Percentiles rank a stretch among this genome's conserved stretches.
phyloP scores from a whole-genome alignment of 2,329 filamentous ascomycete genomes.

The Ramularia collo-cygni region DNA sequence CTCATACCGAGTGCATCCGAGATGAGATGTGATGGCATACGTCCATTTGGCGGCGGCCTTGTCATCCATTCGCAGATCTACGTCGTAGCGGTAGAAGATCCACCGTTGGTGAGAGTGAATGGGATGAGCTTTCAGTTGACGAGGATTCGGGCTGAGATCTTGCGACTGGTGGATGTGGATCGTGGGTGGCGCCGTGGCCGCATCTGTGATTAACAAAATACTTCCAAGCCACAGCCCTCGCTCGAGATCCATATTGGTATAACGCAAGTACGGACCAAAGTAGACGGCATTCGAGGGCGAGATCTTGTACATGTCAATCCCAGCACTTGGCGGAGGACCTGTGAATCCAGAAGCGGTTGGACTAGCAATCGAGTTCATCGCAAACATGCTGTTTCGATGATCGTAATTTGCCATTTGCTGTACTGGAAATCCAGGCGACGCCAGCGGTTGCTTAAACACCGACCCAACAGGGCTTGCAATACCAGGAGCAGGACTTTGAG shows the following conservation, averaged over 20 bases:
- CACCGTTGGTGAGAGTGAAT: constrained; percentile 89
- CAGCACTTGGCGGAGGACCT: constrained; percentile 80
- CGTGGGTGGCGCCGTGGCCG: constrained; percentile 75
- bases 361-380: constrained; percentile 64
- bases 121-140: constrained; percentile 71
- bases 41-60: constrained; percentile 77
- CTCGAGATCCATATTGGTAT: constrained; percentile 95
- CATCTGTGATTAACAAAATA: constrained; percentile 86
- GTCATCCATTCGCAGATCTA: constrained; percentile 86
- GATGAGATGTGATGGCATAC: constrained; percentile 92
- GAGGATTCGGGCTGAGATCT: constrained; percentile 83
- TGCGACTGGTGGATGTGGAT: constrained; percentile 89
- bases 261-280: constrained; percentile 91
- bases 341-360: constrained; percentile 77
- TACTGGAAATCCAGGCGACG: constrained; percentile 69
- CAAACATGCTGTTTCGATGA: constrained; percentile 71
- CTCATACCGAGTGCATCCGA: constrained; percentile 96
- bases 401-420: constrained; percentile 72
- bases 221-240: constrained; percentile 86
- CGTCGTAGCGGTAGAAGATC: constrained; percentile 92
- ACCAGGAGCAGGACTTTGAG: constrained; percentile 69
- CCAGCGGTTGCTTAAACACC: constrained; percentile 59
- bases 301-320: constrained; percentile 90
- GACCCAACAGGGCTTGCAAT: constrained; percentile 39
- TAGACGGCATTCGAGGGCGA: constrained; percentile 94